Conservation (phyloP, 2,329 filamentous ascomycete genomes). For the Sclerotinia trifoliorum region DNA sequence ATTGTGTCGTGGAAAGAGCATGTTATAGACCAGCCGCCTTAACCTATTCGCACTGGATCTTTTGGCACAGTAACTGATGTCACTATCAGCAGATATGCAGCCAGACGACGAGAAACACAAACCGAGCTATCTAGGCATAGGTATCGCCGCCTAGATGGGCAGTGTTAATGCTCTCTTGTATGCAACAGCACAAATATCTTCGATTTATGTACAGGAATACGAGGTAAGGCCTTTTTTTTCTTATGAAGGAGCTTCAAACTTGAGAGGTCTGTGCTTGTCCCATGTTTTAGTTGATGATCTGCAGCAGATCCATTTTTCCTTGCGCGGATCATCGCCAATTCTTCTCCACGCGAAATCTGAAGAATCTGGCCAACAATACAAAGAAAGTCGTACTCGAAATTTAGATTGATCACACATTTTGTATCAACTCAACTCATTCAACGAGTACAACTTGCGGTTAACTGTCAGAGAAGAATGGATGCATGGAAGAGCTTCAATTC, state of each 20-base stretch:
- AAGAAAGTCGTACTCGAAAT: not conserved
- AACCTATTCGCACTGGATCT: not conserved
- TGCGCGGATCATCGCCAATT: conserved; percentile 1
- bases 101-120: not conserved
- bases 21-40: not conserved
- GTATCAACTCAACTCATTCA: not conserved
- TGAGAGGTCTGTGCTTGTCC: not conserved
- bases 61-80: not conserved
- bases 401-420: not conserved
- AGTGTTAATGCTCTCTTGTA: not conserved
- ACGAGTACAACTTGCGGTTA: not conserved
- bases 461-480: not conserved
- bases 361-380: not conserved
- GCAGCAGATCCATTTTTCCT: not conserved
- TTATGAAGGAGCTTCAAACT: not conserved
- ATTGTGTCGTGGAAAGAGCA: not conserved
- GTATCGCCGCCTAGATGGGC: not conserved
- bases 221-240: not conserved
- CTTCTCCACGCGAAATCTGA: not conserved
- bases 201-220: not conserved
- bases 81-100: not conserved
- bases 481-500: not conserved
- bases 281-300: not conserved
- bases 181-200: not conserved
- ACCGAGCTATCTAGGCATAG: not conserved